Evolutionary conservation across 2,329 filamentous ascomycete species (phyloP).

Genomic region (Fusarium chaquense): DNA sequence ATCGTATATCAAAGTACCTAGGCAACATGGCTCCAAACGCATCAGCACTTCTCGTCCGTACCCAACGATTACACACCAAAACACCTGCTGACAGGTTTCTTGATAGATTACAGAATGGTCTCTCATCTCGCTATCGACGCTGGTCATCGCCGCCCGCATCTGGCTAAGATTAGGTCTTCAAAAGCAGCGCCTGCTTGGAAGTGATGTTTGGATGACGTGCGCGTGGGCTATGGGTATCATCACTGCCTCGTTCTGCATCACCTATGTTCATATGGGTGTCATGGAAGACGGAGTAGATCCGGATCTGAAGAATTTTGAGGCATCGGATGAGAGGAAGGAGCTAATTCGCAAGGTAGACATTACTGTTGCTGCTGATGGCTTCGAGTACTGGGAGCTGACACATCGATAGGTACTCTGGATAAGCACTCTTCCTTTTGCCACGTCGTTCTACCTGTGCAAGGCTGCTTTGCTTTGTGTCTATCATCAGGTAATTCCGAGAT

Average conservation of each 20-base stretch:
- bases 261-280: conserved; percentile 6
- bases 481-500: conserved; percentile 19
- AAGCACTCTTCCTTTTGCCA: conserved; percentile 23
- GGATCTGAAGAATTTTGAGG: background rate
- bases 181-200: conserved; percentile 17
- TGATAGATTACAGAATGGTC: conserved; percentile 25
- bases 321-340: background rate
- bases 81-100: background rate
- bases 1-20: background rate
- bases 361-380: rapidly evolving
- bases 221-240: conserved; percentile 21
- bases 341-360: background rate
- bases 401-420: conserved; percentile 18
- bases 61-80: rapidly evolving
- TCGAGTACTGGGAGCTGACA: rapidly evolving
- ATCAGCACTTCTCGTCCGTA: conserved; percentile 18
- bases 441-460: conserved; percentile 33
- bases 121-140: conserved; percentile 21
- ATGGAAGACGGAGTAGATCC: conserved; percentile 17
- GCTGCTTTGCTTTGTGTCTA: conserved; percentile 29
- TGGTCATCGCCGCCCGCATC: conserved; percentile 30
- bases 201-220: conserved; percentile 24
- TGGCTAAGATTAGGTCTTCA: conserved; percentile 33
- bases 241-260: background rate
- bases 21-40: conserved; percentile 5